Conservation (phyloP, 1,284 basidiomycete species). For the Stereum hirsutum region DNA sequence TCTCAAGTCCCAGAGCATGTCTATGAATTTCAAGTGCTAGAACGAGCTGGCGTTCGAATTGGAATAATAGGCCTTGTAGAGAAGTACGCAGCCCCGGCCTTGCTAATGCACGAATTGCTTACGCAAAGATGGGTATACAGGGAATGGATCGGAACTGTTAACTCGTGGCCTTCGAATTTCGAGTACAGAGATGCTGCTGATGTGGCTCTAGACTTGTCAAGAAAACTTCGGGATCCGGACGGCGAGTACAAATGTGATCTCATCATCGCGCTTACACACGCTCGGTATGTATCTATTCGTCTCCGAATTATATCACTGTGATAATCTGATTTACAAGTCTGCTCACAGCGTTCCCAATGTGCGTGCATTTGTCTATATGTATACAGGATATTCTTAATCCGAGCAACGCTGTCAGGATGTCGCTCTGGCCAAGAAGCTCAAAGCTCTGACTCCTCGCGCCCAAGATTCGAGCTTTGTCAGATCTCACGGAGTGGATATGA, state of each 20-base stretch:
- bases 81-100: slow-evolving; percentile 35
- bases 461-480: slow-evolving; percentile 36
- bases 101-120: too few relatives aligned
- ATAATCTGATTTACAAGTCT: too few relatives aligned
- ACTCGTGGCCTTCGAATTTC: slow-evolving; percentile 74
- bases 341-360: slow-evolving; percentile 49
- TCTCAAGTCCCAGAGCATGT: slow-evolving; percentile 47
- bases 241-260: slow-evolving; percentile 68
- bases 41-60: slow-evolving; percentile 60
- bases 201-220: slow-evolving; percentile 56
- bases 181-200: slow-evolving; percentile 62
- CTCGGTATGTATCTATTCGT: slow-evolving; percentile 28
- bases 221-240: slow-evolving; percentile 60
- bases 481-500: slow-evolving; percentile 74
- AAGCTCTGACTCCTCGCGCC: slow-evolving; percentile 47
- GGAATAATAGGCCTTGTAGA: slow-evolving; percentile 82
- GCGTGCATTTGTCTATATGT: slow-evolving; percentile 12
- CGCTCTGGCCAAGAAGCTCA: slow-evolving; percentile 50
- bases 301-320: not conserved
- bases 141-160: slow-evolving; percentile 83
- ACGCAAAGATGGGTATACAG: slow-evolving; percentile 21
- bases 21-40: slow-evolving; percentile 51
- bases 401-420: slow-evolving; percentile 51
- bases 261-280: slow-evolving; percentile 79
- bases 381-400: not conserved